Evolutionary conservation across 495 filamentous ascomycete species (phyloP).

Genomic region (Lophium mytilinum): DNA sequence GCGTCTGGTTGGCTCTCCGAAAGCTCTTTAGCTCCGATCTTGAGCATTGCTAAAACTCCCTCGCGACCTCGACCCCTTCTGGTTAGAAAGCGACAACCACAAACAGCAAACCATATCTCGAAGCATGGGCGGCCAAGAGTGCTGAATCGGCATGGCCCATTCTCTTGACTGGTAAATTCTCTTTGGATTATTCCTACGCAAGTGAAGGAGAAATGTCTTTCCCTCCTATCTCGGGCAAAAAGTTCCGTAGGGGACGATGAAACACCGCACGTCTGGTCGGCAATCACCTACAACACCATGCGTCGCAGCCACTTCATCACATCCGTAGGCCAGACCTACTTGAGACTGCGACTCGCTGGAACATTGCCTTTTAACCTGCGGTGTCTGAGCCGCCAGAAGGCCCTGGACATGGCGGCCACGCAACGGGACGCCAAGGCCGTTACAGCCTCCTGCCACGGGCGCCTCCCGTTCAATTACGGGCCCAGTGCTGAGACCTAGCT

Average conservation of each 20-base stretch:
- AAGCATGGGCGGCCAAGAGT: too few relatives aligned
- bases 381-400: neutral
- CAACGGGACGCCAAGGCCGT: neutral
- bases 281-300: neutral
- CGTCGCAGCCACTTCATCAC: constrained; percentile 17
- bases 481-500: constrained; percentile 12
- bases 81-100: too few relatives aligned
- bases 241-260: constrained; percentile 5
- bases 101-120: too few relatives aligned
- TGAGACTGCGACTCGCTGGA: constrained; percentile 14
- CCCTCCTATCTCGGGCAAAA: neutral
- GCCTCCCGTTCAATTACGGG: neutral
- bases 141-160: too few relatives aligned
- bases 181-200: too few relatives aligned
- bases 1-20: too few relatives aligned
- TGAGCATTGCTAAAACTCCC: too few relatives aligned
- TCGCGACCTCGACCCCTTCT: too few relatives aligned
- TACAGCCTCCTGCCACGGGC: constrained; percentile 6
- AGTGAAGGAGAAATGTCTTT: too few relatives aligned
- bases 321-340: constrained; percentile 14
- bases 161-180: neutral
- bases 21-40: too few relatives aligned
- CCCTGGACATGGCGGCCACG: neutral
- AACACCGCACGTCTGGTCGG: constrained; percentile 11
- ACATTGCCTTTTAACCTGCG: neutral